A percentile compares a stretch with the other conserved stretches of the same genome.
phyloP scores from a whole-genome alignment of 2,329 filamentous ascomycete genomes.

The Neocucurbitaria cava region DNA sequence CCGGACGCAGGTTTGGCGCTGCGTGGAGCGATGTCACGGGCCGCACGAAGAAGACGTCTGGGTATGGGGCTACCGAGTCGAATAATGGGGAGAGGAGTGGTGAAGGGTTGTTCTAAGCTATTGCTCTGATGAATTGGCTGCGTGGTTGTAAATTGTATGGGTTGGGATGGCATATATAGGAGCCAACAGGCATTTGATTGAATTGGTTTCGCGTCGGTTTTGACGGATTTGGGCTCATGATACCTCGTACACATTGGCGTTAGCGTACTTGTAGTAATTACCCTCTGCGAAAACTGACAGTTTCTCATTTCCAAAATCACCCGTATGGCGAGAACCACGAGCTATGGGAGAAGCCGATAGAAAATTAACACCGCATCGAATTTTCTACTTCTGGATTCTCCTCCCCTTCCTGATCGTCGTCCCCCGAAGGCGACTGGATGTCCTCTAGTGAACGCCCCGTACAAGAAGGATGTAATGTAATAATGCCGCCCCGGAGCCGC shows the following conservation, averaged over 20 bases:
- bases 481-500: background rate
- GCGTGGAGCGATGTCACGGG: slow-evolving; percentile 90
- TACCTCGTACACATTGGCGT: background rate
- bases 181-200: background rate
- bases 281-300: too few relatives aligned
- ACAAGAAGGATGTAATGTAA: background rate
- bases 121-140: background rate
- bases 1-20: slow-evolving; percentile 79
- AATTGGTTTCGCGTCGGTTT: background rate
- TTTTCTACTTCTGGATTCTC: background rate
- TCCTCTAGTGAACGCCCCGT: background rate
- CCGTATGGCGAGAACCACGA: too few relatives aligned
- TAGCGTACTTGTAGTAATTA: background rate
- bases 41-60: slow-evolving; percentile 44
- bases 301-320: too few relatives aligned
- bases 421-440: background rate
- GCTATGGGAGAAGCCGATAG: too few relatives aligned
- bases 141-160: background rate
- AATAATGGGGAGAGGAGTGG: slow-evolving; percentile 27
- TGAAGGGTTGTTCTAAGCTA: slow-evolving; percentile 5
- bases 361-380: too few relatives aligned
- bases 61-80: slow-evolving; percentile 39
- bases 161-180: background rate
- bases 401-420: background rate
- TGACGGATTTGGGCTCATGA: background rate